These are phyloP conservation scores for Xylariomycetidae sp. DNA, from an alignment of 2,329 filamentous ascomycete genomes.

Conservation along the genomic window DNA sequence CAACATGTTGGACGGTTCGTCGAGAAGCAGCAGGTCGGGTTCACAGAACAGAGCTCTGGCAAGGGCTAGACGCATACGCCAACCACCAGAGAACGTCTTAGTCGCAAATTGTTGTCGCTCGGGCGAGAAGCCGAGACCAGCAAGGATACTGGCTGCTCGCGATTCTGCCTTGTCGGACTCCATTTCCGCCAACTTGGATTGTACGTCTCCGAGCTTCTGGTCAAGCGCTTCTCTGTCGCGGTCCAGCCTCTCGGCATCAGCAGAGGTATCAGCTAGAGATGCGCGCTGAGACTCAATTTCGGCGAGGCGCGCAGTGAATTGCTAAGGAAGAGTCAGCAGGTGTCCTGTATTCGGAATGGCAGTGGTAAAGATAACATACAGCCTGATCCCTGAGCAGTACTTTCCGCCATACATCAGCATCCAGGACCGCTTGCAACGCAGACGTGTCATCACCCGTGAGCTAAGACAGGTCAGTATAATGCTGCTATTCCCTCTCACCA, in stretches of 20 bases:
- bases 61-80: conserved; percentile 95
- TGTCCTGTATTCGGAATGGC: not conserved
- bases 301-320: conserved; percentile 71
- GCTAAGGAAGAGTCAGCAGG: conserved; percentile 38
- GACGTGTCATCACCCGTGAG: conserved; percentile 94
- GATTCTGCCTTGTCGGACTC: conserved; percentile 98
- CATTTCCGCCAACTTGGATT: conserved; percentile 92
- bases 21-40: conserved; percentile 88
- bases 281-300: conserved; percentile 72
- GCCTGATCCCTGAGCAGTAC: conserved; percentile 85
- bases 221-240: conserved; percentile 85
- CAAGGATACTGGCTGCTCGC: conserved; percentile 89
- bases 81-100: conserved; percentile 98
- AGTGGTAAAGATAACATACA: conserved; percentile 39
- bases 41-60: conserved; percentile 97
- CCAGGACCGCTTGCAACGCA: conserved; percentile 87
- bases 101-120: conserved; percentile 90
- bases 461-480: conserved; percentile 35
- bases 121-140: conserved; percentile 91
- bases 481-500: not conserved
- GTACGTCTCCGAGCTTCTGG: conserved; percentile 83
- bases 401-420: conserved; percentile 98
- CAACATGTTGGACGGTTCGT: conserved; percentile 99
- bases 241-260: conserved; percentile 79
- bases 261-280: conserved; percentile 83